Conservation (phyloP, 257 asterid species). For the Solanum lycopersicoides region DNA sequence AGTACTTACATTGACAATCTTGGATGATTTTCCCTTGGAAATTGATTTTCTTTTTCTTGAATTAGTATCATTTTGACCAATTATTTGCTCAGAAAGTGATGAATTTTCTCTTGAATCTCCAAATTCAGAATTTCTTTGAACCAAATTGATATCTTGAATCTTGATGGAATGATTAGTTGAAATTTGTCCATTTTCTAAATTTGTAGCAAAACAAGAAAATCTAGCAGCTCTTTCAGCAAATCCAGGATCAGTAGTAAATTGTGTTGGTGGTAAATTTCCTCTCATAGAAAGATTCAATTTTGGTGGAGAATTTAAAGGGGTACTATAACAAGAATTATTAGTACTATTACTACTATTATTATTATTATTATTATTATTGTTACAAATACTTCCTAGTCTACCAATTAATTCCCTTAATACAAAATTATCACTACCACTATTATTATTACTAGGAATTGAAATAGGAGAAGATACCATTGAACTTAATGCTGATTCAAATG, state of each 20-base stretch:
- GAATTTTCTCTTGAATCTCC: constrained; percentile 69
- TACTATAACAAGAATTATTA: constrained; percentile 47
- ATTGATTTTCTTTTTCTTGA: constrained; percentile 65
- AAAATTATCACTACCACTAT: constrained; percentile 21
- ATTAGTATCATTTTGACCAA: constrained; percentile 20
- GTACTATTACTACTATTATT: constrained; percentile 19
- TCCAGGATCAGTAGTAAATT: constrained; percentile 54
- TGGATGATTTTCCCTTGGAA: constrained; percentile 41
- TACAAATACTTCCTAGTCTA: constrained; percentile 57
- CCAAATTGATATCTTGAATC: constrained; percentile 28
- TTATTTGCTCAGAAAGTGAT: constrained; percentile 54
- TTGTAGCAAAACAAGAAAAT: constrained; percentile 45
- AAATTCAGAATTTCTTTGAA: constrained; percentile 30
- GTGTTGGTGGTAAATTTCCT: constrained; percentile 26
- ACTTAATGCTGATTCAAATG: constrained; percentile 78
- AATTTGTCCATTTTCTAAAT: constrained; percentile 31
- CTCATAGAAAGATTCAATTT: constrained; percentile 43
- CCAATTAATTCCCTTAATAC: constrained; percentile 70
- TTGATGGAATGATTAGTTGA: constrained; percentile 25
- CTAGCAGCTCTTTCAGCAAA: constrained; percentile 70
- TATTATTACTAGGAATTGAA: constrained; percentile 5
- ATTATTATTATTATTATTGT: constrained; percentile 9
- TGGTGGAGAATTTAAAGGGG: constrained; percentile 77
- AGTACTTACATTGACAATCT: constrained; percentile 25
- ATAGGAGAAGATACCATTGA: constrained; percentile 88